Evolutionary conservation across 106 monocot species (phyloP).

Genomic region (Apostasia shenzhenica): DNA sequence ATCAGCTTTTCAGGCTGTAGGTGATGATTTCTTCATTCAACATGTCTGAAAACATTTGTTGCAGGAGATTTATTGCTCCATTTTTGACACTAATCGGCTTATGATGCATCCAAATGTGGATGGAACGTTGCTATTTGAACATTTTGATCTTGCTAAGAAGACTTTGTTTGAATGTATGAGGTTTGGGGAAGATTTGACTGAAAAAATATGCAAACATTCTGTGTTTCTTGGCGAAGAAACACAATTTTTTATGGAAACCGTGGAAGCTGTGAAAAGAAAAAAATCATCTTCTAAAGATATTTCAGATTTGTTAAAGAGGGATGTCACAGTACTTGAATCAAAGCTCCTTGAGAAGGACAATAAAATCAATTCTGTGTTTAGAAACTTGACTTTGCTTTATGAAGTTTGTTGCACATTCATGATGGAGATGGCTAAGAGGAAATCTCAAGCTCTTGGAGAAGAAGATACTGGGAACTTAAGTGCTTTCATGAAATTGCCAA

Average conservation of each 20-base stretch:
- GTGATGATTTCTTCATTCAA: not conserved
- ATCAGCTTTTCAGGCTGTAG: too few relatives aligned
- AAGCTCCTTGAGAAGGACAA: constrained; percentile 41
- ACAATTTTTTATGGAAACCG: constrained; percentile 15
- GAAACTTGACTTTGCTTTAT: constrained; percentile 49
- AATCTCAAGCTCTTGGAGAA: constrained; percentile 16
- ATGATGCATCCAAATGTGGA: constrained; percentile 23
- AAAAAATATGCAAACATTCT: constrained; percentile 30
- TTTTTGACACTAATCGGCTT: constrained; percentile 13
- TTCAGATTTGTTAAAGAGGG: constrained; percentile 42
- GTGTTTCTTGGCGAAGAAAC: constrained; percentile 38
- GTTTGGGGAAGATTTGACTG: constrained; percentile 36
- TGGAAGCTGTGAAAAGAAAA: constrained; percentile 35
- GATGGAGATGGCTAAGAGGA: constrained; percentile 42
- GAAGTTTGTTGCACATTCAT: constrained; percentile 61
- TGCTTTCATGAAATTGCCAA: constrained; percentile 7
- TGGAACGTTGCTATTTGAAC: constrained; percentile 27
- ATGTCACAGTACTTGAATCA: constrained; percentile 28
- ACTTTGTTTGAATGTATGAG: constrained; percentile 34
- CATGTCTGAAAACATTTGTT: not conserved
- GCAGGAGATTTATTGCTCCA: constrained; percentile 27
- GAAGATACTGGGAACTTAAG: constrained; percentile 9
- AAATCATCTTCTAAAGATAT: constrained; percentile 23
- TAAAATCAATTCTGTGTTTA: constrained; percentile 32
- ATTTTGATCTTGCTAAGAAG: constrained; percentile 21